Conservation (phyloP, 2,329 filamentous ascomycete genomes). For the Berkeleyomyces basicola region DNA sequence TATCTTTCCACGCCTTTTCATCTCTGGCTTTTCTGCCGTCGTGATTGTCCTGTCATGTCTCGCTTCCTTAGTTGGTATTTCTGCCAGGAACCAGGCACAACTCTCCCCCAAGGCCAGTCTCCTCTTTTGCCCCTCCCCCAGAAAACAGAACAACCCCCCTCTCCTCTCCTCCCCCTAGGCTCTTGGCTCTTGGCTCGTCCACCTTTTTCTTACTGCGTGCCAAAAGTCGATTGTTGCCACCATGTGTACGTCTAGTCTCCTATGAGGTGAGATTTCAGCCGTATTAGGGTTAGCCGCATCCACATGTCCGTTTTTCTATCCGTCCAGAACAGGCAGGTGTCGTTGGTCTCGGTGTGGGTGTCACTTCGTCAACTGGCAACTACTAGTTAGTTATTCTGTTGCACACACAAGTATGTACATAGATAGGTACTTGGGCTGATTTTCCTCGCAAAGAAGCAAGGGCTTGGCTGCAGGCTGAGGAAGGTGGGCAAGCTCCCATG, state of each 20-base stretch:
- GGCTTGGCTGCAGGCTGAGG: not conserved
- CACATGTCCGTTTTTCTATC: too few relatives aligned
- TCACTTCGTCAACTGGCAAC: not conserved
- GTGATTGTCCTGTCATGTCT: not conserved
- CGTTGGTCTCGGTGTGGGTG: not conserved
- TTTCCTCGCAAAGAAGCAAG: not conserved
- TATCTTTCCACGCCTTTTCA: not conserved
- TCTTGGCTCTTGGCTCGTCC: not conserved
- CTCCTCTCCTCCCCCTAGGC: not conserved
- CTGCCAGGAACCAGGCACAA: not conserved
- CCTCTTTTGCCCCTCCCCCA: not conserved
- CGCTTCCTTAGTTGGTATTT: not conserved
- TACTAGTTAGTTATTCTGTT: not conserved
- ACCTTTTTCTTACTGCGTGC: too few relatives aligned
- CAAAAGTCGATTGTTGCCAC: too few relatives aligned
- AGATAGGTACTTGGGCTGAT: too few relatives aligned
- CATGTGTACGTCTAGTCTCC: too few relatives aligned
- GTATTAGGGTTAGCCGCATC: too few relatives aligned
- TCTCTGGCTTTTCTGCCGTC: not conserved
- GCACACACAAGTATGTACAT: not conserved
- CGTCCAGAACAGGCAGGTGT: not conserved
- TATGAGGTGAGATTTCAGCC: too few relatives aligned
- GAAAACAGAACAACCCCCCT: not conserved
- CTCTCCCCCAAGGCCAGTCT: not conserved
- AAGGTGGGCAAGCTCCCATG: not conserved